Conservation (phyloP, 345 rosid species). For the Salix udensis region DNA sequence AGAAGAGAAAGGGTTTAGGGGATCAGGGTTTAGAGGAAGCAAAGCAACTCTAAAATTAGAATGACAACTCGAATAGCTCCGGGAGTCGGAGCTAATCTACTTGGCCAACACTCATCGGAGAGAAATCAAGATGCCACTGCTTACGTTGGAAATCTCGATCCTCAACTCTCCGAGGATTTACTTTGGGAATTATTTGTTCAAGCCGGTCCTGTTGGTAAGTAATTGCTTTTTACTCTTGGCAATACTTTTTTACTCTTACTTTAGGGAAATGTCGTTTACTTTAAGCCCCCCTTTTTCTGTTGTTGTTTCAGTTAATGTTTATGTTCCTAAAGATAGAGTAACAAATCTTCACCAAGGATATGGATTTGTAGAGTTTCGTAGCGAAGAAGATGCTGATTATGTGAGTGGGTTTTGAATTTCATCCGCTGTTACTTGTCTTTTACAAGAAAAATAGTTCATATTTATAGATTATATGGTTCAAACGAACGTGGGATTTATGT, state of each 20-base stretch:
- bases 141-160: constrained; percentile 82
- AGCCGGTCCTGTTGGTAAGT: constrained; percentile 93
- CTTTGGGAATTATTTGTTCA: constrained; percentile 97
- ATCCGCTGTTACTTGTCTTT: background rate
- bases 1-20: background rate
- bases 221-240: background rate
- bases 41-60: background rate
- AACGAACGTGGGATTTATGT: background rate
- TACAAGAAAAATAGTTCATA: background rate
- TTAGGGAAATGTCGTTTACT: background rate
- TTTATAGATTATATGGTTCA: no score
- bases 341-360: constrained; percentile 92
- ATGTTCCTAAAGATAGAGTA: constrained; percentile 96
- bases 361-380: constrained; percentile 86
- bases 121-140: constrained; percentile 98
- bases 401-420: constrained; percentile 32
- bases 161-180: constrained; percentile 87
- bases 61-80: constrained; percentile 99
- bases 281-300: background rate
- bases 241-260: background rate
- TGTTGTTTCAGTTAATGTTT: constrained; percentile 66
- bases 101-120: constrained; percentile 96
- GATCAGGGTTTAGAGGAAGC: no score
- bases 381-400: constrained; percentile 98
- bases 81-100: constrained; percentile 93